Base-by-base conservation (phyloP, 1,139 yeast genomes). In the Hansenula lynferdii region DNA sequence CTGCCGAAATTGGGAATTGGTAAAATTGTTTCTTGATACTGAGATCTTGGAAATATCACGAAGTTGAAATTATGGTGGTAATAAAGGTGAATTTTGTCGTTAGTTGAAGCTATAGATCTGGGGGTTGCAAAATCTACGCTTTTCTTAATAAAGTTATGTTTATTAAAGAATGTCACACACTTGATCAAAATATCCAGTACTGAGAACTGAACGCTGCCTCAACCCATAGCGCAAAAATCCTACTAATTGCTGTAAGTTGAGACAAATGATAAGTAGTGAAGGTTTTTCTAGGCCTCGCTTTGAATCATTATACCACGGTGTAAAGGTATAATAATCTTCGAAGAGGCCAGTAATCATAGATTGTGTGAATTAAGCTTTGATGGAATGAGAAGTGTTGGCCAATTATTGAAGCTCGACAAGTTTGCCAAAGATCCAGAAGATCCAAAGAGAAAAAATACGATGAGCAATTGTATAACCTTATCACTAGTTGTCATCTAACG, bases 261-360 rank as follows among this genome's bases (percentile, higher is more conserved):
- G 19, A 24, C 30, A 26, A 23, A 12, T 18, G 29, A 27, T 20
- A 21, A 27, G 32, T 29, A 29, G 14, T 29, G 31, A 12, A 27
- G 3, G 12, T 33, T 37, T 34, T 14, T 53, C 35, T 53, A 40
- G 56, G 55, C 57, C 48, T 53, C 56, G 51, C 54, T 53, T 53
- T 53, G 57, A 53, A 51, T 51, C 56, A 41, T 40, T 50, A 49
- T 38, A 42, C 50, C 54, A 53, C 53, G 44, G 56, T 41, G 42
- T 41, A 47, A 40, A 45, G 50, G 43, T 38, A 37, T 44, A 51
- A 43, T 46, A 47, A 51, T 51, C 57, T 53, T 53, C 57, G 57
- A 53, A 50, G 55, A 53, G 48, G 56, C 48, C 55, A 42, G 11
- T 12, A 8, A n/a, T 14, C n/a, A n/a, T n/a, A n/a, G n/a, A n/a